These are phyloP conservation scores for Pholiota molesta DNA, from an alignment of 768 basidiomycete species.

Conservation along the genomic window DNA sequence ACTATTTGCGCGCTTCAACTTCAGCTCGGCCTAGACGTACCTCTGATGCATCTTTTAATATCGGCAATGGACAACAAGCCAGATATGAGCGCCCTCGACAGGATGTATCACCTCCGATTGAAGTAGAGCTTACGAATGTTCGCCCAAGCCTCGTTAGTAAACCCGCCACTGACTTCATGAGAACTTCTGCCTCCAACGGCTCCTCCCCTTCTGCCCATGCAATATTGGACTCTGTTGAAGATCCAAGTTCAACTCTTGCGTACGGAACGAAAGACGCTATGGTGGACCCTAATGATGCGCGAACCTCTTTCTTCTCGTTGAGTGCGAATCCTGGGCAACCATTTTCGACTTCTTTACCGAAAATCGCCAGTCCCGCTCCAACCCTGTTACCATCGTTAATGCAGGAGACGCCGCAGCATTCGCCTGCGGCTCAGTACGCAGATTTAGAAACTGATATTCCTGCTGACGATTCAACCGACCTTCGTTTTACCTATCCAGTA, in stretches of 20 bases:
- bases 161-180: neutral
- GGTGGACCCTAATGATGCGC: neutral
- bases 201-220: too few relatives aligned
- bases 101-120: neutral
- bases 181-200: too few relatives aligned
- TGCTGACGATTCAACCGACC: neutral
- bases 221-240: too few relatives aligned
- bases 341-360: neutral
- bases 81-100: neutral
- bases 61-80: neutral
- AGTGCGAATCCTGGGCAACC: neutral
- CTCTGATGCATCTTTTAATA: neutral
- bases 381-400: neutral
- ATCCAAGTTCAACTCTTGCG: too few relatives aligned
- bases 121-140: neutral
- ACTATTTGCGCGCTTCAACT: slow-evolving; percentile 1
- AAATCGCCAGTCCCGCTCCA: neutral
- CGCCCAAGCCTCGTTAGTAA: neutral
- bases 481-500: neutral
- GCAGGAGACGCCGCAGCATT: neutral
- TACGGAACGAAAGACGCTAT: neutral
- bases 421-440: neutral
- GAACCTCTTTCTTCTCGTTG: neutral
- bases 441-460: neutral
- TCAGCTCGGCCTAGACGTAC: neutral